Percentiles rank a stretch among this genome's conserved stretches.
phyloP scores from a whole-genome alignment of 163 green algal species.

The Scenedesmus sp. region DNA sequence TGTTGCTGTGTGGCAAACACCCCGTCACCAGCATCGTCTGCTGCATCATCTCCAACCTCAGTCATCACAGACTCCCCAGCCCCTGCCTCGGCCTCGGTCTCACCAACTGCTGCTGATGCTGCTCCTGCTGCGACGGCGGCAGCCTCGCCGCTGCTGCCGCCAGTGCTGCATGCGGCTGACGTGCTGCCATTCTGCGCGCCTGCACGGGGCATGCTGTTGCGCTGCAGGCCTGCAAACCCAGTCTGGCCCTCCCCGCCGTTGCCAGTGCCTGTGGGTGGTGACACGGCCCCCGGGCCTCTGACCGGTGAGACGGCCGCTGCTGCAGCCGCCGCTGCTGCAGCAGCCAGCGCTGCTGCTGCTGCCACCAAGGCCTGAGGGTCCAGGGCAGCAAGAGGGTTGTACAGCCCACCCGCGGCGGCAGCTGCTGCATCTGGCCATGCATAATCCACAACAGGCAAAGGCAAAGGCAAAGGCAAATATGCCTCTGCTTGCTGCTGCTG shows the following conservation, averaged over 20 bases:
- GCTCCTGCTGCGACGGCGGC: not conserved
- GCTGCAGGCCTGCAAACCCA: constrained; percentile 23
- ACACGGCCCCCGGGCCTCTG: not conserved
- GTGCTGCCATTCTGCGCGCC: not conserved
- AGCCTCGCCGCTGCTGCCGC: constrained; percentile 17
- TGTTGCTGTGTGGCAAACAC: not conserved
- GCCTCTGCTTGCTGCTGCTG: not conserved
- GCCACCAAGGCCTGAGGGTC: constrained; percentile 24
- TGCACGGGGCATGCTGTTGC: constrained; percentile 11
- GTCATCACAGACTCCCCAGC: not conserved
- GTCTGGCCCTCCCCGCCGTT: constrained; percentile 26
- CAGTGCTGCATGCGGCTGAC: constrained; percentile 3
- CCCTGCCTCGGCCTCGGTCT: not conserved
- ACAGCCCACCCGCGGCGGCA: constrained; percentile 22
- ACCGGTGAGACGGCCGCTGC: not conserved
- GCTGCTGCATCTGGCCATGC: constrained; percentile 4
- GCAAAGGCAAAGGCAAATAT: not conserved
- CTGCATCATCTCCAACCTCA: constrained; percentile 4
- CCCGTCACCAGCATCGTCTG: not conserved
- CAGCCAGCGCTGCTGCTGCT: constrained; percentile 27
- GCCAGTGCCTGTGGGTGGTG: constrained; percentile 1
- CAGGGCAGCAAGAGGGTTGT: not conserved
- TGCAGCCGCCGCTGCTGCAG: constrained; percentile 32
- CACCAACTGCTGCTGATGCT: too few species aligned
- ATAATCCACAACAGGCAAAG: not conserved